These are phyloP conservation scores for Polyporus arcularius DNA, from an alignment of 768 basidiomycete species.

Conservation along the genomic window DNA sequence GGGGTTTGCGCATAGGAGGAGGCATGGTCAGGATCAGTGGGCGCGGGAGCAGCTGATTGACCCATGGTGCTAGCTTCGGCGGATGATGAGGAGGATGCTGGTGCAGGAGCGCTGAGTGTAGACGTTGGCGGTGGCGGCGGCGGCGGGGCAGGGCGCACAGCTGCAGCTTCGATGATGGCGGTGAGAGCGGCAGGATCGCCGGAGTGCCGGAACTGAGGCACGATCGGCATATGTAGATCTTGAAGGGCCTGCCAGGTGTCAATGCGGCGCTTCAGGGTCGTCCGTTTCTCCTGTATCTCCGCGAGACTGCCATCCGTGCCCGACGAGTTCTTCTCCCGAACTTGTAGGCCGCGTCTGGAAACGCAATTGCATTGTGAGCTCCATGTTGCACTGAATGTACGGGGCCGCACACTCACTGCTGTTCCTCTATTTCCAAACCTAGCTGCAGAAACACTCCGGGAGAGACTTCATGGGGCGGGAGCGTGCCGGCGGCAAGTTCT, in stretches of 20 bases:
- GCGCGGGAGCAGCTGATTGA: too few relatives aligned
- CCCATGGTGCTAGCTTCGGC: too few relatives aligned
- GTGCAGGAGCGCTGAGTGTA: neutral
- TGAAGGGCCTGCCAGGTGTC: slow-evolving; percentile 9
- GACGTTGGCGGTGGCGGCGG: too few relatives aligned
- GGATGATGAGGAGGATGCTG: too few relatives aligned
- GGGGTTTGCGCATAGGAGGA: too few relatives aligned
- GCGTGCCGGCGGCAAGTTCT: too few relatives aligned
- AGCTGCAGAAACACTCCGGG: slow-evolving; percentile 19
- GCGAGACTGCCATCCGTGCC: neutral
- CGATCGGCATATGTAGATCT: slow-evolving; percentile 14
- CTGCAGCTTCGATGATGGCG: neutral
- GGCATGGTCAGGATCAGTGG: too few relatives aligned
- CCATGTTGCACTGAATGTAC: too few relatives aligned
- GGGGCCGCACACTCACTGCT: slow-evolving; percentile 28
- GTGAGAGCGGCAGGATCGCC: too few relatives aligned
- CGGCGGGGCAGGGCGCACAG: too few relatives aligned
- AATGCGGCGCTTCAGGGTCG: slow-evolving; percentile 1
- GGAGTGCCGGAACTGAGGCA: neutral
- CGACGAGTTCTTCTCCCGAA: neutral
- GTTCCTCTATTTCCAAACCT: slow-evolving; percentile 26
- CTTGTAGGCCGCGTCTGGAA: neutral
- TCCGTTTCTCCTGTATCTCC: slow-evolving; percentile 11
- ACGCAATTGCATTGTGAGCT: neutral
- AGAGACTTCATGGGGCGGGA: too few relatives aligned